These are phyloP conservation scores for Phytophthora kernoviae DNA, from an alignment of 352 stramenopile genomes.

Conservation along the genomic window DNA sequence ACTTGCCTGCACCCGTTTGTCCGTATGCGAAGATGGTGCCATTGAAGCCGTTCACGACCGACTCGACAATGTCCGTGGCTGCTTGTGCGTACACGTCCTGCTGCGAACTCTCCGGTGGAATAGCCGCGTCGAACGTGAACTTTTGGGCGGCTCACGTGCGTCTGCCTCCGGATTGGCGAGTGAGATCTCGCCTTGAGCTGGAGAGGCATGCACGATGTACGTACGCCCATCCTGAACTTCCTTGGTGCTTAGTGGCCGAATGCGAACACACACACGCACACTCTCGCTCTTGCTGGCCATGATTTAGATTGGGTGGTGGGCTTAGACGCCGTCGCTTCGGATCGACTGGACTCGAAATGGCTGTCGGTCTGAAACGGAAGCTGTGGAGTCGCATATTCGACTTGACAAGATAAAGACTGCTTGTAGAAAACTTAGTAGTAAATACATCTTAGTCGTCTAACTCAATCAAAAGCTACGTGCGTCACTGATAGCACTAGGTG, in stretches of 20 bases:
- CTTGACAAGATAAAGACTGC: too few species aligned
- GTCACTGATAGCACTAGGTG: too few species aligned
- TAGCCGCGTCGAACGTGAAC: slow-evolving; percentile 96
- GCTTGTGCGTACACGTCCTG: slow-evolving; percentile 92
- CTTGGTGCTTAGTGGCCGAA: slow-evolving; percentile 92
- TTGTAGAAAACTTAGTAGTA: too few species aligned
- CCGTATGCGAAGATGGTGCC: slow-evolving; percentile 97
- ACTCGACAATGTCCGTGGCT: slow-evolving; percentile 91
- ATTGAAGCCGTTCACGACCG: slow-evolving; percentile 95
- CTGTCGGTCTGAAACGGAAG: slow-evolving; percentile 13
- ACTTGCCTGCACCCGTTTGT: slow-evolving; percentile 88
- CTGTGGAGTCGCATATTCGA: too few species aligned
- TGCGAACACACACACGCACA: slow-evolving; percentile 93
- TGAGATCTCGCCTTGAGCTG: slow-evolving; percentile 83
- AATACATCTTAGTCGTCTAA: too few species aligned
- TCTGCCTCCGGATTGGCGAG: slow-evolving; percentile 84
- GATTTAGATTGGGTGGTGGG: not conserved
- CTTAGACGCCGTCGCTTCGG: slow-evolving; percentile 19
- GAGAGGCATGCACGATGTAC: slow-evolving; percentile 81
- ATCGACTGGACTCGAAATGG: slow-evolving; percentile 5
- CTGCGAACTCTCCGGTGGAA: slow-evolving; percentile 82
- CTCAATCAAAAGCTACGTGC: too few species aligned
- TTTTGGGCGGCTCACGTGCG: slow-evolving; percentile 86
- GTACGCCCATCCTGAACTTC: slow-evolving; percentile 91
- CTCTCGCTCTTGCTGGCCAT: slow-evolving; percentile 69